Conservation (phyloP, 2,329 filamentous ascomycete genomes). For the Chaetomium sp. region DNA sequence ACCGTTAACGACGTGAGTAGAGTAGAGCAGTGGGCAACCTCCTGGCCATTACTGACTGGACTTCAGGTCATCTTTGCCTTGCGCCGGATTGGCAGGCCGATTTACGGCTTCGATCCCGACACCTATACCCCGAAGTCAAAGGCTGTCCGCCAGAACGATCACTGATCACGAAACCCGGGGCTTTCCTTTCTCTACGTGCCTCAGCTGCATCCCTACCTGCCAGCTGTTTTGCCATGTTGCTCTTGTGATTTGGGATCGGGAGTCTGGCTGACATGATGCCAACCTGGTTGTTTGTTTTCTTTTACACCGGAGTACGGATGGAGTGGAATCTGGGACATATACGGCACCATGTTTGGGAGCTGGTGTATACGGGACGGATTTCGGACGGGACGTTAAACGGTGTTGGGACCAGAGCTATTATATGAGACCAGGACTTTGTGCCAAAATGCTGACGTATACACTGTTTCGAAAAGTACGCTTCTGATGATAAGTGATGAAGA, state of each 20-base stretch:
- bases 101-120: conserved; percentile 61
- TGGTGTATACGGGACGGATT: not conserved
- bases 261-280: not conserved
- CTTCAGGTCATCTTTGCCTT: conserved; percentile 58
- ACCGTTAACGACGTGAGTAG: conserved; percentile 61
- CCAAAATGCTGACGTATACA: not conserved
- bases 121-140: conserved; percentile 32
- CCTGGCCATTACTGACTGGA: conserved; percentile 12
- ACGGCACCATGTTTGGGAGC: not conserved
- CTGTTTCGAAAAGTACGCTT: not conserved
- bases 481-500: not conserved
- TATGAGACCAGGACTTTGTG: not conserved
- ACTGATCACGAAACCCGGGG: not conserved
- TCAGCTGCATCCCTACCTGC: not conserved
- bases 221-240: not conserved
- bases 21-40: not conserved
- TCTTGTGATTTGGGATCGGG: not conserved
- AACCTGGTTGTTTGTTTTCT: not conserved
- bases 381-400: not conserved
- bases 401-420: not conserved
- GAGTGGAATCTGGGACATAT: not conserved
- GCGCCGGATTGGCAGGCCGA: conserved; percentile 50
- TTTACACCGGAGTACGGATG: not conserved
- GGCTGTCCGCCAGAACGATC: not conserved
- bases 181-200: not conserved